phyloP scores from a whole-genome alignment of 495 filamentous ascomycete species.

The Lepidopterella palustris region DNA sequence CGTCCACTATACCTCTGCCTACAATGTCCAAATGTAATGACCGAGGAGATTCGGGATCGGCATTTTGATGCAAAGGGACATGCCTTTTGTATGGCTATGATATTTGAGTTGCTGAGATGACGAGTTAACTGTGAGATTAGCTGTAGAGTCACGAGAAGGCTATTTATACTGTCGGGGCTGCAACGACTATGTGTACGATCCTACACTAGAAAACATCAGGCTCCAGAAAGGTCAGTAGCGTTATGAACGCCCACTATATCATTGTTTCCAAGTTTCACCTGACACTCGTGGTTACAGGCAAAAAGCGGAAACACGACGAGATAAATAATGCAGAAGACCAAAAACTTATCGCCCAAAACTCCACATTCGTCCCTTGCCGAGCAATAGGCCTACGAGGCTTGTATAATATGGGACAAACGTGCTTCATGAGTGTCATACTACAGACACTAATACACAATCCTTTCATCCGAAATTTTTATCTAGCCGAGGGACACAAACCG shows the following conservation, averaged over 20 bases:
- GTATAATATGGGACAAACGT: slow-evolving; percentile 89
- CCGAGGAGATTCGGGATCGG: slow-evolving; percentile 48
- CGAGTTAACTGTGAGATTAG: slow-evolving; percentile 38
- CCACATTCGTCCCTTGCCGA: slow-evolving; percentile 57
- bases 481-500: slow-evolving; percentile 72
- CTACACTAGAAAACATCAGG: slow-evolving; percentile 66
- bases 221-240: slow-evolving; percentile 43
- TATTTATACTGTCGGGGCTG: slow-evolving; percentile 78
- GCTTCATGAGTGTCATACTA: slow-evolving; percentile 87
- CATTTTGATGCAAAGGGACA: slow-evolving; percentile 56
- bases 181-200: slow-evolving; percentile 81
- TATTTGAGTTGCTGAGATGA: slow-evolving; percentile 15
- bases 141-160: slow-evolving; percentile 74
- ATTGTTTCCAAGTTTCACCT: not conserved
- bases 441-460: slow-evolving; percentile 87
- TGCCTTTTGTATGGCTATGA: slow-evolving; percentile 50
- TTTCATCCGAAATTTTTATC: slow-evolving; percentile 75
- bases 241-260: not conserved
- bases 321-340: slow-evolving; percentile 53
- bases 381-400: slow-evolving; percentile 75
- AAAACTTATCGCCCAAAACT: slow-evolving; percentile 53
- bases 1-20: slow-evolving; percentile 59
- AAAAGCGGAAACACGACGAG: slow-evolving; percentile 57
- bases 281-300: slow-evolving; percentile 17
- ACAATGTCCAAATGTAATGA: slow-evolving; percentile 56